These are phyloP conservation scores for Thermoascus crustaceus DNA, from an alignment of 2,329 filamentous ascomycete genomes.

Conservation along the genomic window DNA sequence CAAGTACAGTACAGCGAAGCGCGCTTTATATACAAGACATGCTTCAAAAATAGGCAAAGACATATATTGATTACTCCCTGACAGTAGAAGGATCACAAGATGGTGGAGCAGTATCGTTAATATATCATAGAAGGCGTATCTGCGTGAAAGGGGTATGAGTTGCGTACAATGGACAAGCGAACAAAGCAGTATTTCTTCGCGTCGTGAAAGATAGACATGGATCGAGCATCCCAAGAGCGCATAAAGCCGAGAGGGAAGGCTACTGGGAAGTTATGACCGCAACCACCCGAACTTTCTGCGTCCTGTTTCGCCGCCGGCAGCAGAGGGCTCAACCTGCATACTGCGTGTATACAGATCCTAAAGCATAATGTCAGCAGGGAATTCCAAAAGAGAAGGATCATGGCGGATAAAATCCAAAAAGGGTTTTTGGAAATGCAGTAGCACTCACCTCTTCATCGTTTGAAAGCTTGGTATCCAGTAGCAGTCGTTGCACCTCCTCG, in stretches of 20 bases:
- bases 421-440: not conserved
- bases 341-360: conserved; percentile 55
- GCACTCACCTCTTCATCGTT: conserved; percentile 77
- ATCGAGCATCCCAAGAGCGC: not conserved
- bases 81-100: not conserved
- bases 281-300: conserved; percentile 34
- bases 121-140: conserved; percentile 20
- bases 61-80: conserved; percentile 3
- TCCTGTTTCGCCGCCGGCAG: conserved; percentile 24
- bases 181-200: not conserved
- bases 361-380: conserved; percentile 5
- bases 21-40: not conserved
- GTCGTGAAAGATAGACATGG: not conserved
- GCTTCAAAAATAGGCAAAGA: conserved; percentile 7
- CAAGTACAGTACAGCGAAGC: conserved; percentile 1
- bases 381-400: conserved; percentile 1
- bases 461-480: conserved; percentile 72
- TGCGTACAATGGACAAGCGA: not conserved
- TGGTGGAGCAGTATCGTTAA: conserved; percentile 4
- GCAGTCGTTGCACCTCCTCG: conserved; percentile 62
- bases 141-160: conserved; percentile 14
- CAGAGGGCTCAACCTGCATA: conserved; percentile 45
- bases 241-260: not conserved
- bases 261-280: conserved; percentile 3
- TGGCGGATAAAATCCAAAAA: conserved; percentile 6